Base-by-base conservation (phyloP, 768 basidiomycete species). In the Leccinellum albellum region DNA sequence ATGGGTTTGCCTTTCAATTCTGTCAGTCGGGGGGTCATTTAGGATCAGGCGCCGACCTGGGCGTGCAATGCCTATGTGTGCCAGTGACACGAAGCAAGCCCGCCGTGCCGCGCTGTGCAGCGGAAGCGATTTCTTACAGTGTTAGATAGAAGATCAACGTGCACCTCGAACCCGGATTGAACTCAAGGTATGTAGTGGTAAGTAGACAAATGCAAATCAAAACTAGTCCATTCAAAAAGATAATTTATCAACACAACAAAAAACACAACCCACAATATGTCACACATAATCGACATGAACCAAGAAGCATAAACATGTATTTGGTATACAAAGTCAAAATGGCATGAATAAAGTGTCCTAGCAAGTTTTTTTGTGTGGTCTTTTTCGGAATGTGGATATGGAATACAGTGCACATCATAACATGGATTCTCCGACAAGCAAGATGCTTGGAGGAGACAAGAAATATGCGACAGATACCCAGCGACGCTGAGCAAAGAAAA, bases 321-420 rank as follows among this genome's bases (percentile, higher is more conserved):
- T 40, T 55, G 21, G 56, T 59, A 23, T 48, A 64, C 60, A 32
- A 58, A 59, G 56, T 26, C 55, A 64, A 40, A 40, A 61, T 32
- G 55, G 60, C 69, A 72, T 71, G 54, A 65, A 69, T 53, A 61
- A 66, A 70, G 37, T 59, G 61, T 72, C 70, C 64, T 64, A 14
- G 21, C 31, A 20, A 37, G 50, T 49, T 47, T 33, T 53, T 42
- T 33, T 9, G 28, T 9, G 28, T 24, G n/a, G 37, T 10, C 24
- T 57, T 58, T 61, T 61, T 56, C 45, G 37, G 59, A 59, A 54
- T 52, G 53, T 55, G 61, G 26, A 54, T 57, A 64, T 70, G 64
- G 33, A 64, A 56, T 72, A 72, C 72, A 40, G n/a, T 40, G 29
- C 62, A 66, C 65, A 64, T 62, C 63, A 61, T 65, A 45, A 45